A percentile compares a stretch with the other conserved stretches of the same genome.
Evolutionary conservation across 306 rosid genomes (phyloP).

Genomic region (Urtica urens): DNA sequence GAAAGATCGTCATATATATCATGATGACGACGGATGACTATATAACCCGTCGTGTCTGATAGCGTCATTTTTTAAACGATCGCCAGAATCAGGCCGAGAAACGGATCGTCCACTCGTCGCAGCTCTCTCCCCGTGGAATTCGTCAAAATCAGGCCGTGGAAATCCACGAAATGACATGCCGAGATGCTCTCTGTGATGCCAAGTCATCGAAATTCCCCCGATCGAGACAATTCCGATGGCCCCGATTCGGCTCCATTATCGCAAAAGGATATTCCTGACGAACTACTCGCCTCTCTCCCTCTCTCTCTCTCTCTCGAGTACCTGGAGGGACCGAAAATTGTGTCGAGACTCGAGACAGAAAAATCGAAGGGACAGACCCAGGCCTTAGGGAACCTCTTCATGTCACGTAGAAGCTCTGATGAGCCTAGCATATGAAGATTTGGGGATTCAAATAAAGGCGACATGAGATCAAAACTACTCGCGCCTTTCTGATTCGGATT

Average conservation of each 20-base stretch:
- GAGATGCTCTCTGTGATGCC: conserved; percentile 45
- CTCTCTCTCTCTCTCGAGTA: conserved; percentile 40
- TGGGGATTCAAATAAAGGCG: no score
- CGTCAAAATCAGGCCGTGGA: conserved; percentile 46
- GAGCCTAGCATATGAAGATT: conserved; percentile 25
- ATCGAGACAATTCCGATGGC: conserved; percentile 44
- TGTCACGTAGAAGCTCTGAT: conserved; percentile 59
- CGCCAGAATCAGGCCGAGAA: conserved; percentile 44
- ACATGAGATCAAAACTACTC: no score
- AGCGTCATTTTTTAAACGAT: conserved; percentile 49
- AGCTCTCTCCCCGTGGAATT: conserved; percentile 67
- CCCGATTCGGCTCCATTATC: conserved; percentile 32
- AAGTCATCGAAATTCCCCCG: conserved; percentile 46
- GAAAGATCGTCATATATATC: conserved; percentile 49
- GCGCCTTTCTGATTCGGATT: no score
- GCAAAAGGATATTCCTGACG: conserved; percentile 35
- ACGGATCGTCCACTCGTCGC: conserved; percentile 50
- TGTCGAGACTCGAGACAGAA: conserved; percentile 27
- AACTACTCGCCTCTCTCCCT: conserved; percentile 44
- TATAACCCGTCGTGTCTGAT: conserved; percentile 47
- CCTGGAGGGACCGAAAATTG: conserved; percentile 16
- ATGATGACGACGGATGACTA: conserved; percentile 55
- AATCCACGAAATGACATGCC: conserved; percentile 41
- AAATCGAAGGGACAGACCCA: conserved; percentile 31
- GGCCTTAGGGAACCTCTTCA: conserved; percentile 53